Percentiles rank a stretch among this genome's conserved stretches.
phyloP scores from a whole-genome alignment of 2,329 filamentous ascomycete genomes.

The Pestalotiopsis fici region DNA sequence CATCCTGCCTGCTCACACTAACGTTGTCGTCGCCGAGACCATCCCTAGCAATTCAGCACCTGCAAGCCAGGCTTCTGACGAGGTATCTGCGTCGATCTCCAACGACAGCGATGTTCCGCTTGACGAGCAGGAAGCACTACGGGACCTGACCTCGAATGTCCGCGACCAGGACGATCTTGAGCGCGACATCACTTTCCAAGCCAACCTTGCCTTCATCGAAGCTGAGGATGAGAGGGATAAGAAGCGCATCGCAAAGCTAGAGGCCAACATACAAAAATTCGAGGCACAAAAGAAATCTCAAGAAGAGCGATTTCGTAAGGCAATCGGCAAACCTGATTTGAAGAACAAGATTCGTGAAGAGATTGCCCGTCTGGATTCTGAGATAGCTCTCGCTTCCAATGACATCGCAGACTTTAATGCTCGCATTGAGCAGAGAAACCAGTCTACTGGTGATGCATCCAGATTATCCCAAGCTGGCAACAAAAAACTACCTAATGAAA shows the following conservation, averaged over 20 bases:
- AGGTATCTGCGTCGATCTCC: neutral
- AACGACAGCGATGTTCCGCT: constrained; percentile 21
- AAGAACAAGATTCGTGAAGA: constrained; percentile 64
- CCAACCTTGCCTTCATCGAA: constrained; percentile 59
- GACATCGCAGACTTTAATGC: constrained; percentile 80
- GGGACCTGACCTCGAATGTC: constrained; percentile 66
- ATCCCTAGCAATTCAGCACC: neutral
- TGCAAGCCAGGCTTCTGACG: neutral
- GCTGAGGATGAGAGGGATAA: constrained; percentile 65
- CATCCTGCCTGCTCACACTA: too few relatives aligned
- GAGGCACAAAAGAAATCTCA: constrained; percentile 63
- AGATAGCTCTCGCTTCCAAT: constrained; percentile 64
- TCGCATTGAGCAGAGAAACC: constrained; percentile 76
- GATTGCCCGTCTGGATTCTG: constrained; percentile 64
- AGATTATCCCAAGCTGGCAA: constrained; percentile 48
- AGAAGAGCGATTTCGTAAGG: constrained; percentile 45
- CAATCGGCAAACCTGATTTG: constrained; percentile 46
- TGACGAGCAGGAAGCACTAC: constrained; percentile 62
- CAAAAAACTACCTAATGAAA: constrained; percentile 74
- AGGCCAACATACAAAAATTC: constrained; percentile 57
- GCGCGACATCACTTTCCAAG: constrained; percentile 73
- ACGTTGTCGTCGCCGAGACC: neutral
- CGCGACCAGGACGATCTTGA: constrained; percentile 90
- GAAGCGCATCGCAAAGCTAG: constrained; percentile 61
- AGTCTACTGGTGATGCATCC: constrained; percentile 43